phyloP scores from a whole-genome alignment of 148 eudicot genomes.

The Rhododendron simsii region DNA sequence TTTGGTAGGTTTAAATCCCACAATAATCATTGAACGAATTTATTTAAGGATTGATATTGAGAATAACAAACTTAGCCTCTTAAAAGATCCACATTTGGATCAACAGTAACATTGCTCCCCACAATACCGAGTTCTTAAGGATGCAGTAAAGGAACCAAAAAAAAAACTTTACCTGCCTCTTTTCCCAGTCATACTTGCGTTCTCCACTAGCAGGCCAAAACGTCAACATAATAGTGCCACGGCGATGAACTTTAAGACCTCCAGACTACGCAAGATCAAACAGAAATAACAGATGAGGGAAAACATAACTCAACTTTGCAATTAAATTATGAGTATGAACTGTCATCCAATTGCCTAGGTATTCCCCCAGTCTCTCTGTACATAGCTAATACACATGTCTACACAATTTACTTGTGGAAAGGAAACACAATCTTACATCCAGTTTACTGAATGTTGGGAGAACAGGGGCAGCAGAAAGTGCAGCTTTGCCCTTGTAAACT shows the following conservation, averaged over 20 bases:
- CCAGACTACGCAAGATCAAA: slow-evolving; percentile 49
- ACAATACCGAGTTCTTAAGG: background rate
- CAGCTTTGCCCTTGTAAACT: slow-evolving; percentile 90
- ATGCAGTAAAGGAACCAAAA: too few relatives aligned
- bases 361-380: background rate
- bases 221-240: slow-evolving; percentile 62
- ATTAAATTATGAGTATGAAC: background rate
- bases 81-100: background rate
- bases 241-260: slow-evolving; percentile 54
- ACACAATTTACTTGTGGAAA: background rate
- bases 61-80: background rate
- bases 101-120: background rate
- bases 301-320: background rate
- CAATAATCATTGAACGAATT: background rate
- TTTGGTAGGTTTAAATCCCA: background rate
- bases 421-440: slow-evolving; percentile 43
- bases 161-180: slow-evolving; percentile 63
- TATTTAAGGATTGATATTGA: background rate
- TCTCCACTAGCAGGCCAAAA: slow-evolving; percentile 80
- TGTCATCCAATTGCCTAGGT: background rate
- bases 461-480: slow-evolving; percentile 61
- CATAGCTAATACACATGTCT: background rate
- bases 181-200: slow-evolving; percentile 94
- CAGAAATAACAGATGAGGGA: background rate
- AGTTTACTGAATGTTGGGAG: slow-evolving; percentile 56